Conservation (phyloP, 2,329 filamentous ascomycete genomes). For the Rachicladosporium sp. region DNA sequence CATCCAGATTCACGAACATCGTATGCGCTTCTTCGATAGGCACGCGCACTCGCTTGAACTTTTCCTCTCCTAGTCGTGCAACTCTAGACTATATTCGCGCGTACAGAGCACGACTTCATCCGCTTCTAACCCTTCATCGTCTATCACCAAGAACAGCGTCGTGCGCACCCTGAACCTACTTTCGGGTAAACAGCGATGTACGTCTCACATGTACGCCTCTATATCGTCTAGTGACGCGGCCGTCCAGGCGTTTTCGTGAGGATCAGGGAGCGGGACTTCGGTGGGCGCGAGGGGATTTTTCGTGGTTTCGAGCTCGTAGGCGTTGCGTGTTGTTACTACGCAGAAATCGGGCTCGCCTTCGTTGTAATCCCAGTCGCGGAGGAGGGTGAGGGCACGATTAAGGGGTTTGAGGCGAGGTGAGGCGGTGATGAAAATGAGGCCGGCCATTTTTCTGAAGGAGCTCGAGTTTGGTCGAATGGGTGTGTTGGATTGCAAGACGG, state of each 20-base stretch:
- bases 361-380: slow-evolving; percentile 5
- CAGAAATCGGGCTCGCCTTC: slow-evolving; percentile 2
- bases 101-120: neutral
- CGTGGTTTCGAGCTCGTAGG: slow-evolving; percentile 3
- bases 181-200: neutral
- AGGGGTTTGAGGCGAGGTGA: no score
- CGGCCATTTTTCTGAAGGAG: no score
- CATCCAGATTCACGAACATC: slow-evolving; percentile 10
- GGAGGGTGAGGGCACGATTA: no score
- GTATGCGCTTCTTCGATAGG: slow-evolving; percentile 6
- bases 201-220: slow-evolving; percentile 7
- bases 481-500: no score
- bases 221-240: slow-evolving; percentile 6
- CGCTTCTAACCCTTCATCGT: slow-evolving; percentile 5
- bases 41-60: slow-evolving; percentile 7
- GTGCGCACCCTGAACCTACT: neutral
- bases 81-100: neutral
- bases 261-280: neutral
- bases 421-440: no score
- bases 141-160: slow-evolving; percentile 5
- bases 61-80: neutral
- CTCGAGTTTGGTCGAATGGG: no score
- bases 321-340: slow-evolving; percentile 7
- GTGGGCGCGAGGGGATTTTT: neutral
- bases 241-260: slow-evolving; percentile 6